Evolutionary conservation across 352 stramenopile genomes (phyloP), one percentile per base, ranked within the genome.

Genomic region (Elongisporangium prolatum): DNA sequence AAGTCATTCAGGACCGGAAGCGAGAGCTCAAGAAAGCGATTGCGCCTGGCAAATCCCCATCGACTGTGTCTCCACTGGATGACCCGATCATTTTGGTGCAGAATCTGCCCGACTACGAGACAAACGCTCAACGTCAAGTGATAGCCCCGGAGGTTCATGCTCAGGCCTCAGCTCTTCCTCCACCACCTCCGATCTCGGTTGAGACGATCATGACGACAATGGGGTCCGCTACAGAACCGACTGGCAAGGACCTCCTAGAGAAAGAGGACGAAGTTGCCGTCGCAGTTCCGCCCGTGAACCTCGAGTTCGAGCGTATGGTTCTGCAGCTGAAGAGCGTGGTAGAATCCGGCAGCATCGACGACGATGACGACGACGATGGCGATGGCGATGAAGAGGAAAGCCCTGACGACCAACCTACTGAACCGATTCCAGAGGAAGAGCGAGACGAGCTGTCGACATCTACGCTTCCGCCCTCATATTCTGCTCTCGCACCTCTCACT

Each of bases 291-390:
- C 67, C 67, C 38, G 65, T 62, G 3, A 86, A 82, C 50, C 60
- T 91, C 17, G 82, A 91, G 60, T 90, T 87, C 34, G 74, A 89
- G 59, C 80, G 80, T 17, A 91, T 91, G 82, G 65, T 91, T 10
- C 63, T 91, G 8, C 82, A 90, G 52, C 60, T 91, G 0, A 84
- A 89, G 60, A 83, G 77, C 52, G 74, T 80, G 18, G 67, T 91
- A 18, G 76, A 88, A 49, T 65, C 62, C 2, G 52, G 65, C 1
- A 52, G 50, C 18, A 53, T 67, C 14, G 65, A 53, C 17, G 67
- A 75, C 9, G 65, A 83, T 1, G 61, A 76, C 2, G 57, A 75
- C 17, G 71, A 83, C 1, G 61, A 76, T 1, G 57, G 74, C 17
- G 71, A 84, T 13, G 60, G 74, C 0, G 64, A 76, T 0, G 50